phyloP scores from a whole-genome alignment of 2,329 filamentous ascomycete species.

The Monilinia vaccinii-corymbosi region DNA sequence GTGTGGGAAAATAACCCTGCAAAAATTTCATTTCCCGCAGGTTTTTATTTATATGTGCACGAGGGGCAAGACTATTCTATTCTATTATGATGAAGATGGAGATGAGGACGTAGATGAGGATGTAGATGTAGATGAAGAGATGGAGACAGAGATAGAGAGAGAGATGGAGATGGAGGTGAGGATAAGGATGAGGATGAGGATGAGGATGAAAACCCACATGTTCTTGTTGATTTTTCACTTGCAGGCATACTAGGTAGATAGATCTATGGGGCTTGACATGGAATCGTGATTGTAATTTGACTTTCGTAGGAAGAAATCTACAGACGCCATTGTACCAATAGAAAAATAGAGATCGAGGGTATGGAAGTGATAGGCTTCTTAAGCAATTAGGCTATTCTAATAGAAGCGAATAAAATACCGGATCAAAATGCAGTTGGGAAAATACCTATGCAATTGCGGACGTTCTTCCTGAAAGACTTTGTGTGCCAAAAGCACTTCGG shows the following conservation, averaged over 20 bases:
- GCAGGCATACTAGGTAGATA: not conserved
- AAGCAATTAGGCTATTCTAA: conserved; percentile 29
- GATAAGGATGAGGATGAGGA: no score
- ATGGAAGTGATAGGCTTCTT: conserved; percentile 14
- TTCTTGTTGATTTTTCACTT: not conserved
- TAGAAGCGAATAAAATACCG: conserved; percentile 17
- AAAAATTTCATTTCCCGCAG: not conserved
- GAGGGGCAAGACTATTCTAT: not conserved
- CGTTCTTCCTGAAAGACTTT: conserved; percentile 3
- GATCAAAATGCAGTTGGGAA: conserved; percentile 15
- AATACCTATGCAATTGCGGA: conserved; percentile 20
- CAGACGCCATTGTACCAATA: conserved; percentile 13
- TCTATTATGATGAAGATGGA: not conserved
- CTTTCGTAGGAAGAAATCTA: conserved; percentile 17
- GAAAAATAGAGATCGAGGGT: conserved; percentile 17
- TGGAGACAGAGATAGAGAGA: not conserved
- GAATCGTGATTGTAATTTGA: conserved; percentile 16
- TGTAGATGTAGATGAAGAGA: no score
- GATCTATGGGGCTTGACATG: not conserved
- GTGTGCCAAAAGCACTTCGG: conserved; percentile 10
- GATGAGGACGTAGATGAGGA: no score
- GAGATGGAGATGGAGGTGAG: no score
- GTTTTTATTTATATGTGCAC: not conserved
- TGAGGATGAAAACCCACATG: no score
- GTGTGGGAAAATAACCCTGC: not conserved